Evolutionary conservation across 805 yeast species (phyloP).

Genomic region (Candida michaelii): DNA sequence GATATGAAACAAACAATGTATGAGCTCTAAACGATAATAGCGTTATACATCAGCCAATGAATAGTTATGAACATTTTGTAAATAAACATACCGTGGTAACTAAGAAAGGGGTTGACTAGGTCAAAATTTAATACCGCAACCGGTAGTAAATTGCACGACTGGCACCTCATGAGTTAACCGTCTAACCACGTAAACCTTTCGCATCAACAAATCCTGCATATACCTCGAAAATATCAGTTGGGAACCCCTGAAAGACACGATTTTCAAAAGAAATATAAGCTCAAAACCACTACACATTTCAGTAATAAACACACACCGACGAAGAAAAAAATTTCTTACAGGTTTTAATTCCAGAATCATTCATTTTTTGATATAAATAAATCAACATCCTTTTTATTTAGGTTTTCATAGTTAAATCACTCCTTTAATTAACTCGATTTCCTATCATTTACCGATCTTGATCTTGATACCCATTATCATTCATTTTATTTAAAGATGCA

Average conservation of each 20-base stretch:
- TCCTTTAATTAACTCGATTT: slow-evolving; percentile 1
- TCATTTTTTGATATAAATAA: slow-evolving; percentile 1
- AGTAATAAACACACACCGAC: slow-evolving; percentile 1
- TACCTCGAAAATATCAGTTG: not conserved
- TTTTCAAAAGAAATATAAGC: not conserved
- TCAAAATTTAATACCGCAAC: not conserved
- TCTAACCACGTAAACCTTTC: not conserved
- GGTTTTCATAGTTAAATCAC: slow-evolving; percentile 4
- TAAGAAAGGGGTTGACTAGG: too few species aligned
- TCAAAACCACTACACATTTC: slow-evolving; percentile 6
- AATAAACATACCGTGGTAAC: too few species aligned
- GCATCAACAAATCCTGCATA: not conserved
- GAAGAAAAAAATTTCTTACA: not conserved
- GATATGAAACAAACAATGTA: not conserved
- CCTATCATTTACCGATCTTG: not conserved
- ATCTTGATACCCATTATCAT: not conserved
- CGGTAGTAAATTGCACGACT: not conserved
- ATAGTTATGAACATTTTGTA: not conserved
- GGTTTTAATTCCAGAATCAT: slow-evolving; percentile 1
- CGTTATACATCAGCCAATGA: not conserved
- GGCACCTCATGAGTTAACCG: not conserved
- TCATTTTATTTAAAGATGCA: slow-evolving; percentile 6
- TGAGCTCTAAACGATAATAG: not conserved
- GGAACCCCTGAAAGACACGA: slow-evolving; percentile 7
- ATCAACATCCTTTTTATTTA: not conserved